Percentiles rank a stretch among this genome's conserved stretches.
These are phyloP conservation scores for Dioszegia crocea DNA, from an alignment of 768 basidiomycete genomes.

Conservation along the genomic window DNA sequence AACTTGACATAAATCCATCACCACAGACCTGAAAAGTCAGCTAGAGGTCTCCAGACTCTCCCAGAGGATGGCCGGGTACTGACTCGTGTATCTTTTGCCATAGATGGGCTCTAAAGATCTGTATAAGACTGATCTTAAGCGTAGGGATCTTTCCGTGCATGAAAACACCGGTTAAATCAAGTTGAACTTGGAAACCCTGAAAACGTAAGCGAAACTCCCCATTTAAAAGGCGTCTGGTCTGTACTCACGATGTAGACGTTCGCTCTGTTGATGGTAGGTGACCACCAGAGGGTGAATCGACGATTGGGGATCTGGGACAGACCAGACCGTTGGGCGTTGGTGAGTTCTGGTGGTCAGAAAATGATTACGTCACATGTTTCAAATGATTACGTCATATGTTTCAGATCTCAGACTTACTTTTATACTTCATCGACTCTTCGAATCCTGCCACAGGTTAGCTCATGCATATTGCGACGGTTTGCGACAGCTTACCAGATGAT, in stretches of 20 bases:
- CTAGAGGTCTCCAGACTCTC: not conserved
- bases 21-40: constrained; percentile 54
- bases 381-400: not conserved
- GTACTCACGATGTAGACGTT: constrained; percentile 59
- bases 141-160: constrained; percentile 87
- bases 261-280: constrained; percentile 96
- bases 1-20: constrained; percentile 69
- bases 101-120: constrained; percentile 99
- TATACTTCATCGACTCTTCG: constrained; percentile 59
- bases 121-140: constrained; percentile 95
- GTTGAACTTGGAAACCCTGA: constrained; percentile 99
- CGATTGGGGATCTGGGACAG: constrained; percentile 75
- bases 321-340: constrained; percentile 98
- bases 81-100: constrained; percentile 87
- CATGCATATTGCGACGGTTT: not conserved
- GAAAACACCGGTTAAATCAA: constrained; percentile 70
- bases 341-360: constrained; percentile 56
- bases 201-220: constrained; percentile 59
- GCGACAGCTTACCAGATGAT: constrained; percentile 9
- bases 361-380: not conserved
- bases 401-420: constrained; percentile 24
- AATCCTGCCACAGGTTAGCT: constrained; percentile 52
- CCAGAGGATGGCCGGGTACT: not conserved
- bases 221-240: not conserved
- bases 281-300: constrained; percentile 99